Evolutionary conservation across 768 basidiomycete species (phyloP).

Genomic region (Neoboletus magnificus): DNA sequence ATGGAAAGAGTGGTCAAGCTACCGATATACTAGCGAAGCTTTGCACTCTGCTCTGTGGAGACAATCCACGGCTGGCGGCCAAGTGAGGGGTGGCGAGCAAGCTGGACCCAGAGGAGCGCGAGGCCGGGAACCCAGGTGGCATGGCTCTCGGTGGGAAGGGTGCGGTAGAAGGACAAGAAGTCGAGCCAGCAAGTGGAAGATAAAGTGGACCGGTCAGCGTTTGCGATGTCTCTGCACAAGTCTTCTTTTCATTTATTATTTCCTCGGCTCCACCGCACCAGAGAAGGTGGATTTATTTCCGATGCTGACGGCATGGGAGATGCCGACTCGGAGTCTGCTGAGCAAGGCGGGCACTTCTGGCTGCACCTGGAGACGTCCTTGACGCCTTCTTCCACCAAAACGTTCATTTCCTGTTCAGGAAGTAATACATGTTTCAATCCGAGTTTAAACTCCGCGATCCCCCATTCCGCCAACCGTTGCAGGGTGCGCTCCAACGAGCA

Average conservation of each 20-base stretch:
- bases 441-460: not conserved
- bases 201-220: not conserved
- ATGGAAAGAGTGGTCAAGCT: not conserved
- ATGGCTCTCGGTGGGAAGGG: slow-evolving; percentile 11
- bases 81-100: slow-evolving; percentile 7
- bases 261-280: not conserved
- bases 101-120: slow-evolving; percentile 11
- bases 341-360: not conserved
- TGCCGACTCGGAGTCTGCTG: not conserved
- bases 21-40: slow-evolving; percentile 29
- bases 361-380: not conserved
- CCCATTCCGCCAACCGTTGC: not conserved
- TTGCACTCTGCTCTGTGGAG: slow-evolving; percentile 20
- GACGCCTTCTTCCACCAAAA: not conserved
- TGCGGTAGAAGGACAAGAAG: not conserved
- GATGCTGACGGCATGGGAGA: not conserved
- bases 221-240: not conserved
- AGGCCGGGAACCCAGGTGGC: slow-evolving; percentile 3
- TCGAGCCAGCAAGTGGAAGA: not conserved
- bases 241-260: not conserved
- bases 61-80: slow-evolving; percentile 3
- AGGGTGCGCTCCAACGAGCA: slow-evolving; percentile 1
- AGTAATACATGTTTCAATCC: not conserved
- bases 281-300: slow-evolving; percentile 4
- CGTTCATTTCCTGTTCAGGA: not conserved